Evolutionary conservation across 1,139 yeast genomes (phyloP), one percentile per base, ranked within the genome.

Genomic region (Hyphopichia burtonii): DNA sequence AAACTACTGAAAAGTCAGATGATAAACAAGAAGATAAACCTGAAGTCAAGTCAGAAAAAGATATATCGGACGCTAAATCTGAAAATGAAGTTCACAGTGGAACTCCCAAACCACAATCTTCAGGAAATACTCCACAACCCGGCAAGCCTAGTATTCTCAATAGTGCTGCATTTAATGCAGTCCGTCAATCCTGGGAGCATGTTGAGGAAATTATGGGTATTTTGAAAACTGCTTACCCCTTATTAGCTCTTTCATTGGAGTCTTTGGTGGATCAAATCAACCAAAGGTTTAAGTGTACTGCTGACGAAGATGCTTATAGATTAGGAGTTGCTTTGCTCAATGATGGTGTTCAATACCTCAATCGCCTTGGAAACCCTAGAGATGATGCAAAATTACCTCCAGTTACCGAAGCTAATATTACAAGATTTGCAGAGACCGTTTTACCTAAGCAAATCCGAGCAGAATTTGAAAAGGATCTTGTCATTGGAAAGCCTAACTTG

Each of bases 301-400:
- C 95, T 0, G 99, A 94, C 61, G 99, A 93, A 56, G 99, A 94
- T 63, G 94, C 97, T 0, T 94, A 93, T 62, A 74, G 99, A 52
- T 74, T 94, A 45, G 91, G 95, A 40, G 90, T 90, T 48, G 99
- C 97, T 0, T 68, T 94, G 43, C 76, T 93, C 48, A 90, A 90
- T 56, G 99, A 94, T 65, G 98, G 96, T 38, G 87, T 94, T 18
- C 96, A 87, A 59, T 83, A 83, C 51, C 83, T 86, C 55, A 87
- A 88, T 68, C 79, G 98, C 37, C 71, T 89, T 40, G 87, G 90
- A 7, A 83, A 86, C 54, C 96, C 96, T 25, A 78, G 89, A 49
- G 95, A 85, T 48, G 96, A 89, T 58, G 90, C 95, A 31, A 83
- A 84, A 56, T 72, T 93, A 34, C 97, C 99, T 3, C 84, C 95